These are phyloP conservation scores for Neocallimastix lanati DNA, from an alignment of 192 early-diverging fungal genomes.

Conservation along the genomic window DNA sequence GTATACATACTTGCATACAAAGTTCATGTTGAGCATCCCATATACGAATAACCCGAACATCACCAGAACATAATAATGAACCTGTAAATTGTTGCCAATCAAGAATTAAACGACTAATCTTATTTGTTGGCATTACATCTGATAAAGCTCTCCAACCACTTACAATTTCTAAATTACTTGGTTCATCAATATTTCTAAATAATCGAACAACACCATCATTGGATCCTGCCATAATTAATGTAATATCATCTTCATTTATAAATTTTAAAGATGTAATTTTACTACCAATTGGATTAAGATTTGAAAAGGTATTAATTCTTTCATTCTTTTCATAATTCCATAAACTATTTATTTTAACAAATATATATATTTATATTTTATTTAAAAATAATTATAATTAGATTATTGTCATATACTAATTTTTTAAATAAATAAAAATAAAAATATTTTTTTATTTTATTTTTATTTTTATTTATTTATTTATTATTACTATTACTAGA, in stretches of 20 bases:
- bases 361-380: too few species aligned
- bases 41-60: slow-evolving; percentile 39
- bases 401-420: too few species aligned
- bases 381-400: too few species aligned
- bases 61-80: slow-evolving; percentile 43
- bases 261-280: slow-evolving; percentile 59
- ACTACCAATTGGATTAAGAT: slow-evolving; percentile 46
- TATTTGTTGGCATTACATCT: slow-evolving; percentile 37
- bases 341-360: slow-evolving; percentile 41
- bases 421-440: too few species aligned
- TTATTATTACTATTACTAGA: too few species aligned
- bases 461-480: too few species aligned
- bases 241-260: slow-evolving; percentile 78
- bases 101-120: slow-evolving; percentile 35
- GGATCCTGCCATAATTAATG: slow-evolving; percentile 67
- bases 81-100: slow-evolving; percentile 70
- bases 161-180: slow-evolving; percentile 36
- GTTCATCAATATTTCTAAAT: slow-evolving; percentile 49
- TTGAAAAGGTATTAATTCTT: slow-evolving; percentile 42
- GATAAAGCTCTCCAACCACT: slow-evolving; percentile 58
- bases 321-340: slow-evolving; percentile 52
- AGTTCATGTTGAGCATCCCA: slow-evolving; percentile 69
- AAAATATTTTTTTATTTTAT: too few species aligned
- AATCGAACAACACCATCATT: slow-evolving; percentile 59
- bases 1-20: slow-evolving; percentile 34